phyloP scores from a whole-genome alignment of 768 basidiomycete genomes.

The Filobasidium floriforme region DNA sequence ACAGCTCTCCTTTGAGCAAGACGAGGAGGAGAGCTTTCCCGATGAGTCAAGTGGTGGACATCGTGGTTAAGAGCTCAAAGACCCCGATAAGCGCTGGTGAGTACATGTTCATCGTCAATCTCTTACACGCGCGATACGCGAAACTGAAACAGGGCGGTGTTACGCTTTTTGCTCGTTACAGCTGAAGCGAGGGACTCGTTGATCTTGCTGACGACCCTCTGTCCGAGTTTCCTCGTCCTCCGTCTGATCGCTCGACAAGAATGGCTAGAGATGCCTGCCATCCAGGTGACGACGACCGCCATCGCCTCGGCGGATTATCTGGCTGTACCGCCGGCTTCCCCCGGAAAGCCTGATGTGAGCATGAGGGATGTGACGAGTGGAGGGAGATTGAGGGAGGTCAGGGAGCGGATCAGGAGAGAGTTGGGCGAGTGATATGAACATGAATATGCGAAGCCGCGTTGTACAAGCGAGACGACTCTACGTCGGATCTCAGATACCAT shows the following conservation, averaged over 20 bases:
- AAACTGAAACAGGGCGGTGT: no score
- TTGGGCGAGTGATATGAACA: conserved; percentile 16
- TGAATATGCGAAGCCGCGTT: no score
- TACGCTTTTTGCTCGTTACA: conserved; percentile 5
- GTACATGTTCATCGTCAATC: not conserved
- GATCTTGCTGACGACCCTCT: conserved; percentile 38
- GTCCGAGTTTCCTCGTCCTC: conserved; percentile 41
- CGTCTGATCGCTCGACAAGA: conserved; percentile 34
- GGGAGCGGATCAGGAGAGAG: conserved; percentile 43
- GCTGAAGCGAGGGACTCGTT: conserved; percentile 44
- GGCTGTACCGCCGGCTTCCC: not conserved
- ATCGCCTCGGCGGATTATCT: not conserved
- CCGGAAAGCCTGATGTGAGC: not conserved
- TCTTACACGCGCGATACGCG: no score
- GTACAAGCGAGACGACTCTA: no score
- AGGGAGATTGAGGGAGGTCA: conserved; percentile 41
- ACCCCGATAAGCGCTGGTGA: conserved; percentile 42
- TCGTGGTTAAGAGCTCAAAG: conserved; percentile 45
- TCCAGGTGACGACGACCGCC: not conserved
- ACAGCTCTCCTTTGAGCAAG: not conserved
- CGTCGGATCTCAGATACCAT: no score
- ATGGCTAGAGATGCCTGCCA: conserved; percentile 44
- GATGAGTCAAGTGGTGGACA: conserved; percentile 40
- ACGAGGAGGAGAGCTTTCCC: conserved; percentile 39
- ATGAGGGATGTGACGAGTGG: conserved; percentile 16